Base-by-base conservation (phyloP, 306 rosid genomes). In the Castanospermum australe region DNA sequence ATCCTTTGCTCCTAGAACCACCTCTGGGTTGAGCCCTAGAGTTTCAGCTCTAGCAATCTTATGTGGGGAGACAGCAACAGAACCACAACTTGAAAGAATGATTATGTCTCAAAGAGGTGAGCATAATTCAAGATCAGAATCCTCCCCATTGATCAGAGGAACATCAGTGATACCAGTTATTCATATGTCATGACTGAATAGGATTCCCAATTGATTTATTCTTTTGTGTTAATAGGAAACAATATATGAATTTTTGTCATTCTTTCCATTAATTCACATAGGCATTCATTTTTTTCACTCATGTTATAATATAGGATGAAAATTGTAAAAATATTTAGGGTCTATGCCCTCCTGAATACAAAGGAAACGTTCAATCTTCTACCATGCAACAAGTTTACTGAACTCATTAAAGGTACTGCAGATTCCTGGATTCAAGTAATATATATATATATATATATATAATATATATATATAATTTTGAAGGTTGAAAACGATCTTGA, bases 161-260 rank as follows among this genome's bases (percentile, higher is more conserved):
- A 63, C 79, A 67, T 84, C 82, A 80, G 82, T 85, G 18, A 54
- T 85, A 77, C 80, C 78, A 75, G 42, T 83, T 38, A 61, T 84
- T 82, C 81, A 78, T 61, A 51, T 20, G 20, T 56, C 76, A 28
- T 74, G 81, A 87, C 30, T 48, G 75, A 77, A 66, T 72, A 84
- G 79, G 71, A 84, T 81, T 76, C 63, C 68, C 12, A 24, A 82
- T 78, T 89, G 60, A 54, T 87, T 82, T 68, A 83, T 91, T 89
- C 87, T 85, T 86, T 85, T 80, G 64, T 80, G 90, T 85, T 77
- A 73, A 87, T 82, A 91, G 87, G 83, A 79, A 87, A 82, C 83
- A 84, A 73, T 36, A 74, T 77, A 82, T 75, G 81, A 77, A 76
- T 77, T 89, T 72, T 81, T 59, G 64, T 84, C 82, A 79, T 78